Conservation (phyloP, 208 protist species). For the Zelonia costaricensis region DNA sequence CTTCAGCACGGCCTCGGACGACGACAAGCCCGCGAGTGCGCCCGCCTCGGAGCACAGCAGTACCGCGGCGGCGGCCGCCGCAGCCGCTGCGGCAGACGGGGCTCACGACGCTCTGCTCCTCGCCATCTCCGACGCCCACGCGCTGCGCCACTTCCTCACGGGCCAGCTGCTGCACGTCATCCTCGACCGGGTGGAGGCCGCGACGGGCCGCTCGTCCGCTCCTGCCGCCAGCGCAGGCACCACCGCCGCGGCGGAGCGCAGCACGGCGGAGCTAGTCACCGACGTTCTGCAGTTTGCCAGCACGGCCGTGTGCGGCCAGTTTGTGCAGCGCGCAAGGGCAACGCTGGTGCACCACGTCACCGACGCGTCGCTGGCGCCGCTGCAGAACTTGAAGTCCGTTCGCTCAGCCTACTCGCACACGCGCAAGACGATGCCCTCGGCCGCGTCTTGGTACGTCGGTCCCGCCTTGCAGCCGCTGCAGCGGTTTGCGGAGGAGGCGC, state of each 20-base stretch:
- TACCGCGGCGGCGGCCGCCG: background rate
- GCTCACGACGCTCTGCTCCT: conserved; percentile 11
- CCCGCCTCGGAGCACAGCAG: background rate
- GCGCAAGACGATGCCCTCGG: conserved; percentile 60
- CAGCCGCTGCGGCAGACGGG: background rate
- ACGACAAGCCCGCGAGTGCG: background rate
- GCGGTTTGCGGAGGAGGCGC: conserved; percentile 30
- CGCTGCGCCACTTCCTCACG: conserved; percentile 17
- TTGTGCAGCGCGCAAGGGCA: conserved; percentile 18
- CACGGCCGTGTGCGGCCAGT: conserved; percentile 26
- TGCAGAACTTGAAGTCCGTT: conserved; percentile 81
- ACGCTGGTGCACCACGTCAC: conserved; percentile 36
- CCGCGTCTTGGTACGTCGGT: conserved; percentile 74
- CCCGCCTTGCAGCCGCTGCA: conserved; percentile 57
- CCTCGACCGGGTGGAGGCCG: conserved; percentile 3
- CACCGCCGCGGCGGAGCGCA: conserved; percentile 5
- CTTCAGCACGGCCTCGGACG: background rate
- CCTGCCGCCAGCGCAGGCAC: background rate
- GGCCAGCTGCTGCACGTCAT: conserved; percentile 13
- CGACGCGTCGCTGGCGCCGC: conserved; percentile 32
- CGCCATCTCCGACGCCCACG: conserved; percentile 24
- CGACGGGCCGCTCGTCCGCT: background rate
- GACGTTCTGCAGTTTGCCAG: conserved; percentile 24
- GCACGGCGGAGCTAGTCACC: conserved; percentile 13
- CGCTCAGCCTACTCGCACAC: conserved; percentile 76